Conservation (phyloP, 495 filamentous ascomycete genomes). For the Aspergillus wentii region DNA sequence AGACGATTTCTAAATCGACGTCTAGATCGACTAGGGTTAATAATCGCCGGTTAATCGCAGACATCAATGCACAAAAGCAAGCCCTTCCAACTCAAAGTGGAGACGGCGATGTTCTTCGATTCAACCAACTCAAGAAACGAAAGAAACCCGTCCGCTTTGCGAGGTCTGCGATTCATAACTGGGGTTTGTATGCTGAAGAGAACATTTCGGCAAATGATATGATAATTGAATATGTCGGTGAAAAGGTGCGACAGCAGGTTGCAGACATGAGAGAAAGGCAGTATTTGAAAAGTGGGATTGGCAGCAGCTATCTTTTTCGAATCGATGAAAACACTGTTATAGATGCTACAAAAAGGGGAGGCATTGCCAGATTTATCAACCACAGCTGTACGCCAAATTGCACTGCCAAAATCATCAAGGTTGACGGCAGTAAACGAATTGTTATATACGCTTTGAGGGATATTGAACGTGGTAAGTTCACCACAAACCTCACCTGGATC, state of each 20-base stretch:
- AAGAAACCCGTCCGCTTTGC: slow-evolving; percentile 99
- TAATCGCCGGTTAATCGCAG: slow-evolving; percentile 87
- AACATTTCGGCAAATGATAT: slow-evolving; percentile 97
- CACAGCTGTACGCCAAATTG: slow-evolving; percentile 98
- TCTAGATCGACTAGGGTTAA: slow-evolving; percentile 91
- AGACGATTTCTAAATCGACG: slow-evolving; percentile 67
- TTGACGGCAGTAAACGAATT: slow-evolving; percentile 97
- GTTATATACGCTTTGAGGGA: slow-evolving; percentile 97
- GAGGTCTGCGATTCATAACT: slow-evolving; percentile 96
- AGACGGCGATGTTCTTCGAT: slow-evolving; percentile 84
- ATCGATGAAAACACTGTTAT: slow-evolving; percentile 98
- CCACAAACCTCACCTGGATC: background rate
- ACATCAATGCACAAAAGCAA: slow-evolving; percentile 91
- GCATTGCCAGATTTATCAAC: slow-evolving; percentile 98
- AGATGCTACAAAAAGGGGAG: slow-evolving; percentile 96
- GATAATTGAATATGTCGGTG: slow-evolving; percentile 99
- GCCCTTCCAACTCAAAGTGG: slow-evolving; percentile 62
- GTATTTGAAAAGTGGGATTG: slow-evolving; percentile 94
- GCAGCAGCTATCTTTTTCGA: slow-evolving; percentile 94
- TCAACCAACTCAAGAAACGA: slow-evolving; percentile 98
- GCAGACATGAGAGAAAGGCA: slow-evolving; percentile 87
- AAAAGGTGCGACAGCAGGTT: slow-evolving; percentile 93
- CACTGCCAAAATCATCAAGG: slow-evolving; percentile 99
- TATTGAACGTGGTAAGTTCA: slow-evolving; percentile 81
- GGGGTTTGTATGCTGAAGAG: slow-evolving; percentile 96